Evolutionary conservation across 1,284 basidiomycete genomes (phyloP).

Genomic region (Cutaneotrichosporon spelunceum): DNA sequence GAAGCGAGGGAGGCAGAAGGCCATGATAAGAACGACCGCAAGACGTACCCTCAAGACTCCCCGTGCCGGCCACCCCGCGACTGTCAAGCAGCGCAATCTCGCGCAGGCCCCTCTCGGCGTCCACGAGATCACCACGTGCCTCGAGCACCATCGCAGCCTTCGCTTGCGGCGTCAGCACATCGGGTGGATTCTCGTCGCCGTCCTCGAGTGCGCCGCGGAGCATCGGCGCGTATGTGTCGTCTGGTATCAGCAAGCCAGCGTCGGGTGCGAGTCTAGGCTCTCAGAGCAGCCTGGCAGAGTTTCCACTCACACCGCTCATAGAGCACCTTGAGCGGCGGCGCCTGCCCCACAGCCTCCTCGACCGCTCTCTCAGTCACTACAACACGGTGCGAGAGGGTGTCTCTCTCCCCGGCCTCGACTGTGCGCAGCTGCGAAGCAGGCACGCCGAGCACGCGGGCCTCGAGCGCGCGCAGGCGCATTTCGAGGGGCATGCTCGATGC

Average conservation of each 20-base stretch:
- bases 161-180: conserved; percentile 31
- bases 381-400: conserved; percentile 25
- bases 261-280: no score
- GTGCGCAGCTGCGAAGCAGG: conserved; percentile 14
- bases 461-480: conserved; percentile 40
- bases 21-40: not conserved
- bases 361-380: conserved; percentile 27
- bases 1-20: not conserved
- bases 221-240: conserved; percentile 38
- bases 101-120: conserved; percentile 40
- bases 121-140: conserved; percentile 36
- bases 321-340: conserved; percentile 39
- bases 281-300: no score
- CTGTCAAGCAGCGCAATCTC: conserved; percentile 38
- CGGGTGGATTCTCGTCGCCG: conserved; percentile 10
- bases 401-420: not conserved
- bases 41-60: conserved; percentile 38
- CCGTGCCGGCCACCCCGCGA: conserved; percentile 38
- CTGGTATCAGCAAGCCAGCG: conserved; percentile 23
- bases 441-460: conserved; percentile 37
- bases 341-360: conserved; percentile 25
- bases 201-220: conserved; percentile 13
- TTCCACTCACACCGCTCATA: conserved; percentile 39
- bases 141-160: conserved; percentile 42
- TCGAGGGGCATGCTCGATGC: conserved; percentile 31